Conservation (phyloP, 164 flowering plant genomes). For the Aristolochia californica region DNA sequence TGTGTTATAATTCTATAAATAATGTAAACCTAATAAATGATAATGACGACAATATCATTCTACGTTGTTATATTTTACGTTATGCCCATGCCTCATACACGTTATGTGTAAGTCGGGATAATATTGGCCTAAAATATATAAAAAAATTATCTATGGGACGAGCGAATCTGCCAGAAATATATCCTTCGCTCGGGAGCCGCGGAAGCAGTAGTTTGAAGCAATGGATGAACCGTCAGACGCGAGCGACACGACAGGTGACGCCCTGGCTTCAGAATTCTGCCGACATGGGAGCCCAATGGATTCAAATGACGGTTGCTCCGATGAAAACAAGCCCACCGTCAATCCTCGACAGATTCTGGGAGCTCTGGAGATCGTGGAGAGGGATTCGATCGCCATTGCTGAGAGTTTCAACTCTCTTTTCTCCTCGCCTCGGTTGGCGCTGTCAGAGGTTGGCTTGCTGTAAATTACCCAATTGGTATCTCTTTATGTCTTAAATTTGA, state of each 20-base stretch:
- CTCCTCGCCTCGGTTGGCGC: conserved; percentile 73
- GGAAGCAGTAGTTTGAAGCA: not conserved
- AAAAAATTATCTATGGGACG: too few relatives aligned
- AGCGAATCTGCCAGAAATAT: too few relatives aligned
- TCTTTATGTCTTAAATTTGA: too few relatives aligned
- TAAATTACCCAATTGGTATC: not conserved
- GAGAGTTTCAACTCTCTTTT: conserved; percentile 85
- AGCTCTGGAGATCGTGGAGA: conserved; percentile 72
- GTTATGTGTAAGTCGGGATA: too few relatives aligned
- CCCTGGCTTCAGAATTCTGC: conserved; percentile 1
- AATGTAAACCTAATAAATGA: too few relatives aligned
- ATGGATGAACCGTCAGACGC: not conserved
- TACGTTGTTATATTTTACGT: too few relatives aligned
- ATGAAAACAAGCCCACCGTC: conserved; percentile 7
- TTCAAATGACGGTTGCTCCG: not conserved
- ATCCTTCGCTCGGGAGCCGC: too few relatives aligned
- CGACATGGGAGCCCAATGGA: conserved; percentile 1
- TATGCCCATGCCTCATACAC: too few relatives aligned
- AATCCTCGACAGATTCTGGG: conserved; percentile 35
- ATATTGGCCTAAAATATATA: too few relatives aligned
- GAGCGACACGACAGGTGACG: conserved; percentile 4
- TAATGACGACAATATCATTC: too few relatives aligned
- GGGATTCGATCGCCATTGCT: conserved; percentile 80
- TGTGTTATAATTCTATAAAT: too few relatives aligned
- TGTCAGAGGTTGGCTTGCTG: conserved; percentile 41